Evolutionary conservation across 1,284 basidiomycete genomes (phyloP).

Genomic region (Irpex sp.): DNA sequence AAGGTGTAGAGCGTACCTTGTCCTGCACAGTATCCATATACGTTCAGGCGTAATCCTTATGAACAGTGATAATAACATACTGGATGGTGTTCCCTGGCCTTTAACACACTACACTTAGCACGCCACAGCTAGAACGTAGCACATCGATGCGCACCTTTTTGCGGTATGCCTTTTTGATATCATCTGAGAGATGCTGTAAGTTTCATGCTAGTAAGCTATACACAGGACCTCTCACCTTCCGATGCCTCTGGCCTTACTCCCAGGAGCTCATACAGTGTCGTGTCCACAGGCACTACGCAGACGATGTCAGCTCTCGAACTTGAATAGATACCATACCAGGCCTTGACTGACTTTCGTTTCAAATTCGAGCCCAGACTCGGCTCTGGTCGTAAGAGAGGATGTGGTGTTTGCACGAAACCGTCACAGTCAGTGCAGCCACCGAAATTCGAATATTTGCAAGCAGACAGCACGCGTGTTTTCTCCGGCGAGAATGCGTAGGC

Average conservation of each 20-base stretch:
- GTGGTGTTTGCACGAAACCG: neutral
- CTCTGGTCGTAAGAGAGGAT: neutral
- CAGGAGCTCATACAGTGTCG: conserved; percentile 77
- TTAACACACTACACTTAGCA: conserved; percentile 10
- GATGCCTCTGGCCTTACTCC: conserved; percentile 67
- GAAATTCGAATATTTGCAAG: neutral
- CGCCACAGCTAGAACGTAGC: neutral
- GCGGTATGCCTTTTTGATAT: conserved; percentile 92
- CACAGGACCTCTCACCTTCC: too few species aligned
- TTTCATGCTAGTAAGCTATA: too few species aligned
- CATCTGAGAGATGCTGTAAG: conserved; percentile 40
- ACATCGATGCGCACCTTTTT: conserved; percentile 59
- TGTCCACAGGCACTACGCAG: conserved; percentile 65
- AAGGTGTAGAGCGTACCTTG: conserved; percentile 41
- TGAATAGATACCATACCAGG: neutral
- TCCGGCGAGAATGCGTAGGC: neutral
- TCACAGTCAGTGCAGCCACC: neutral
- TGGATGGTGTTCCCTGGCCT: conserved; percentile 90
- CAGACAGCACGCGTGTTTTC: neutral
- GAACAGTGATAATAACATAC: conserved; percentile 45
- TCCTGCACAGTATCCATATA: conserved; percentile 40
- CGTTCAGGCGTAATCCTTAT: neutral
- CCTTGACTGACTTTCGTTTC: conserved; percentile 21
- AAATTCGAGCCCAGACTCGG: too few species aligned
- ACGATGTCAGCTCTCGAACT: conserved; percentile 9